Percentiles rank a stretch among this genome's conserved stretches.
phyloP scores from a whole-genome alignment of 2,329 filamentous ascomycete species.

The Arthrocladium fulminans region DNA sequence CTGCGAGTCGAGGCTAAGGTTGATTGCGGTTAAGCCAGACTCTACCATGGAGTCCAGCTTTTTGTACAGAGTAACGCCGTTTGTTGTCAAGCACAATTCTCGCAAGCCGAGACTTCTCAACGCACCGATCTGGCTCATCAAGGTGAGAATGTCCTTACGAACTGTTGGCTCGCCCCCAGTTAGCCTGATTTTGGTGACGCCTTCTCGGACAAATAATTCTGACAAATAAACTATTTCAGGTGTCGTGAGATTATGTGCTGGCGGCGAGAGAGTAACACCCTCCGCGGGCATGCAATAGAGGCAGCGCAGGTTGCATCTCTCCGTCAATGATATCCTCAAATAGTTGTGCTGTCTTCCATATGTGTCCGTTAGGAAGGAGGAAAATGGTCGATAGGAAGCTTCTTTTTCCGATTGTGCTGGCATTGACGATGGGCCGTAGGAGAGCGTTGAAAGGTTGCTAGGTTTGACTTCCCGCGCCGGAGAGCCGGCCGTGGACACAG shows the following conservation, averaged over 20 bases:
- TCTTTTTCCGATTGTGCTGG: too few relatives aligned
- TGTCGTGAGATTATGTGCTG: slow-evolving; percentile 71
- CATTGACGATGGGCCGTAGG: too few relatives aligned
- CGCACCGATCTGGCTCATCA: slow-evolving; percentile 83
- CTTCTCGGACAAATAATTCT: slow-evolving; percentile 85
- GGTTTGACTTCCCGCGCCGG: too few relatives aligned
- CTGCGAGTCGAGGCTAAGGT: slow-evolving; percentile 89
- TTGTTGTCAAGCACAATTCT: slow-evolving; percentile 89
- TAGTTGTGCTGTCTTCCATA: slow-evolving; percentile 92
- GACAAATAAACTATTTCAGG: slow-evolving; percentile 92
- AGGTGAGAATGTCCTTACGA: slow-evolving; percentile 74
- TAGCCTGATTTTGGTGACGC: slow-evolving; percentile 87
- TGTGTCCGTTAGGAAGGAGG: slow-evolving; percentile 83
- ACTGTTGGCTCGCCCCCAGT: slow-evolving; percentile 95
- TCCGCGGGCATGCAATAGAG: slow-evolving; percentile 98
- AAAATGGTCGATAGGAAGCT: too few relatives aligned
- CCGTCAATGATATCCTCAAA: slow-evolving; percentile 88
- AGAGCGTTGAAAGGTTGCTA: too few relatives aligned
- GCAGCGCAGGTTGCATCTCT: slow-evolving; percentile 91
- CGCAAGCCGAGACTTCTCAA: slow-evolving; percentile 66
- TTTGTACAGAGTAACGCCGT: slow-evolving; percentile 79
- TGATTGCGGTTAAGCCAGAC: slow-evolving; percentile 83
- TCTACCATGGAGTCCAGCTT: slow-evolving; percentile 91
- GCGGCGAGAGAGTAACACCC: slow-evolving; percentile 78
- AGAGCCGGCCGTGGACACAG: too few relatives aligned